A percentile compares a stretch with the other conserved stretches of the same genome.
Conservation (phyloP, 805 yeast species). For the Yueomyces sp. region DNA sequence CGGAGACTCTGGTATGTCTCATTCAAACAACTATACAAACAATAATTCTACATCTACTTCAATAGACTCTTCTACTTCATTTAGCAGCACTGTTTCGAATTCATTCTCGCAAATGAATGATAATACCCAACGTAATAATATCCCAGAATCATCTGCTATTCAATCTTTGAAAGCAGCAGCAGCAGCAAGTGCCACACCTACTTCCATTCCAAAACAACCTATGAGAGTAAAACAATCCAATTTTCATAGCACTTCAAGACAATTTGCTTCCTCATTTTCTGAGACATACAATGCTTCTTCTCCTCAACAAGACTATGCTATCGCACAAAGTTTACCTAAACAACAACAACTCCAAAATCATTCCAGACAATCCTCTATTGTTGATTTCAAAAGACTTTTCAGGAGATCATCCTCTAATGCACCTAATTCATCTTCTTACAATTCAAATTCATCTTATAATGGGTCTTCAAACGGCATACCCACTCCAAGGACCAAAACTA, state of each 20-base stretch:
- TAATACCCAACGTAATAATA: background rate
- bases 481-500: background rate
- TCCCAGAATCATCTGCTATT: background rate
- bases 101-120: background rate
- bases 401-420: background rate
- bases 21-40: background rate
- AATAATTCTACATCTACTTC: background rate
- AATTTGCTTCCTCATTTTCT: constrained; percentile 17
- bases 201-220: constrained; percentile 24
- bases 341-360: background rate
- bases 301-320: constrained; percentile 10
- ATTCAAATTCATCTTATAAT: background rate
- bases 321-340: constrained; percentile 25
- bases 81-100: background rate
- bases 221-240: constrained; percentile 22
- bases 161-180: background rate
- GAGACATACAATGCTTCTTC: constrained; percentile 3
- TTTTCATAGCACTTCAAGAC: constrained; percentile 24
- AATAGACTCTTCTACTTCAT: background rate
- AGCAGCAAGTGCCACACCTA: constrained; percentile 8
- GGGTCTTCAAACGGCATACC: background rate
- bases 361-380: background rate
- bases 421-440: background rate
- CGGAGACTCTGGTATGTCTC: constrained; percentile 1
- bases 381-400: background rate